Base-by-base conservation (phyloP, 2,329 filamentous ascomycete genomes). In the Aureobasidium sp. region DNA sequence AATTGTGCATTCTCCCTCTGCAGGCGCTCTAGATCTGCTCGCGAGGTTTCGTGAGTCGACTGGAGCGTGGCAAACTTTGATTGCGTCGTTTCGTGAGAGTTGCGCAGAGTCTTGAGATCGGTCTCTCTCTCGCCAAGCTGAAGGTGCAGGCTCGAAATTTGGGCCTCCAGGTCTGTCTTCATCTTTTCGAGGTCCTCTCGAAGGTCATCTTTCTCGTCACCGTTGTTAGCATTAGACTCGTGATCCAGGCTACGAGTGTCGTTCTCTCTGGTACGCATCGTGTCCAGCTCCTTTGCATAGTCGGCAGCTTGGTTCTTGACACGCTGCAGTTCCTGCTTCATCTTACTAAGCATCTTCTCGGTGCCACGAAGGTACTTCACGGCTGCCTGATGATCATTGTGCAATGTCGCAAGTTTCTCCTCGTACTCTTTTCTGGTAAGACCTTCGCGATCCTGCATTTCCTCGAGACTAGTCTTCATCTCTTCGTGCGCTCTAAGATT, bases 291-390 rank as follows among this genome's bases (percentile, higher is more conserved):
- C 50, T 85, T 83, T 74, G 94, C 92, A 44, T 99, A 80, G 64
- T 89, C 88, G 19, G 81, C 79, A 70, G 97, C 97, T 64, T 94
- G 89, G 14, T 85, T 77, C 81, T 97, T 97, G 77, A 95, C 94
- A 62, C 91, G 90, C 60, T 88, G 82, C n/a, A 99, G 81, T 76
- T 99, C 94, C 70, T 97, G 91, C 78, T 97, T 97, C 82, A 99
- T 93, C 74, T 95, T 93, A 75, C 94, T 92, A 53, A 99, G 84
- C 91, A 99, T 97, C 82, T 97, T 97, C 76, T 99, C 94, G 1
- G 94, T 97, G 63, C 94, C 94, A 75, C 96, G 95, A 67, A 99
- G 90, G 71, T 99, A 99, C 75, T 97, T 94, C 54, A 97, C 92
- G 17, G 94, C 93, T 45, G 94, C 96, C 74, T 97, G 91, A 73